A percentile compares a stretch with the other conserved stretches of the same genome.
Conservation (phyloP, 2,329 filamentous ascomycete genomes). For the Sclerotinia sclerotiorum region DNA sequence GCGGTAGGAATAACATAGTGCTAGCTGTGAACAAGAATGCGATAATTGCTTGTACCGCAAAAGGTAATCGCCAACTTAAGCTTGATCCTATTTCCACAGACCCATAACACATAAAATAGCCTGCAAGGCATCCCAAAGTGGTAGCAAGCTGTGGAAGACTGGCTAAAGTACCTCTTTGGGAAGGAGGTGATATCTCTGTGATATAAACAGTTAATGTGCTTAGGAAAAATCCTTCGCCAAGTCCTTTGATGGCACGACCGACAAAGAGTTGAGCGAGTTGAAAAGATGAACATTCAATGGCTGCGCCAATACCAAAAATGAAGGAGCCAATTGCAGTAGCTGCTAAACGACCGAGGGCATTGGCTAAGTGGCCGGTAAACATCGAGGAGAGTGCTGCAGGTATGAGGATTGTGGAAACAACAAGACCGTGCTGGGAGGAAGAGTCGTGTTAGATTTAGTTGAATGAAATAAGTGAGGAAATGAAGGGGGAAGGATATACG, state of each 20-base stretch:
- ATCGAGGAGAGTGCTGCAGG: slow-evolving; percentile 57
- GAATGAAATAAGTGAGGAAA: neutral
- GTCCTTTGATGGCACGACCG: slow-evolving; percentile 55
- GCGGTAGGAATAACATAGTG: slow-evolving; percentile 48
- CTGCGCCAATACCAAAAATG: slow-evolving; percentile 54
- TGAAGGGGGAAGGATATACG: neutral
- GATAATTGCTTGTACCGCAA: slow-evolving; percentile 48
- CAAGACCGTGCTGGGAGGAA: slow-evolving; percentile 49
- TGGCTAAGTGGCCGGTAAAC: slow-evolving; percentile 55
- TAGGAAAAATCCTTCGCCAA: slow-evolving; percentile 60
- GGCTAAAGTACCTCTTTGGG: slow-evolving; percentile 50
- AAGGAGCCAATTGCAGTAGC: slow-evolving; percentile 51
- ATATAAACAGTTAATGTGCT: slow-evolving; percentile 59
- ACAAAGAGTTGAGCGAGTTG: slow-evolving; percentile 53
- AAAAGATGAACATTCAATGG: slow-evolving; percentile 51
- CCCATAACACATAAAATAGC: slow-evolving; percentile 62
- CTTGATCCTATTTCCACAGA: slow-evolving; percentile 48
- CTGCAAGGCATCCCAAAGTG: slow-evolving; percentile 51
- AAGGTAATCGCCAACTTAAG: slow-evolving; percentile 58
- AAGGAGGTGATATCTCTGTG: slow-evolving; percentile 58
- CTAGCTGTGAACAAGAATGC: slow-evolving; percentile 44
- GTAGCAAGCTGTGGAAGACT: slow-evolving; percentile 54
- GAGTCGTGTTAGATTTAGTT: neutral
- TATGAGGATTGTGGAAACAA: slow-evolving; percentile 59
- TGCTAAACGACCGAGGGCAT: slow-evolving; percentile 50